These are phyloP conservation scores for Monarda citriodora DNA, from an alignment of 305 asterid species.

Conservation along the genomic window DNA sequence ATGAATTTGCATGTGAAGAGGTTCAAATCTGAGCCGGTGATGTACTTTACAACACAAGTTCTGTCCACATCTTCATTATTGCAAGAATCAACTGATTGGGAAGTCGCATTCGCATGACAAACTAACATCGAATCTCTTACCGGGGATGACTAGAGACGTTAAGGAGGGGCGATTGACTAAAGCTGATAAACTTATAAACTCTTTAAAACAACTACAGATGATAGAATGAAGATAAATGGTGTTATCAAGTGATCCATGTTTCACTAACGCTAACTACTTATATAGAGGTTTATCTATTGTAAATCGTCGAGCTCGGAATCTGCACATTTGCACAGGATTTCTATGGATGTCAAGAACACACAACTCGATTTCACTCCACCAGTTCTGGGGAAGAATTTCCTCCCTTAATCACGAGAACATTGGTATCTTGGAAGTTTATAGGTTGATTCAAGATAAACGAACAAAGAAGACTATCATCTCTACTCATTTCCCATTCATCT, in stretches of 20 bases:
- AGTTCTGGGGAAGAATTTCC: background rate
- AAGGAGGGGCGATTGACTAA: no score
- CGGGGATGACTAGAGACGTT: no score
- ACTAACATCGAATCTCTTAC: no score
- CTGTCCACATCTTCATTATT: background rate
- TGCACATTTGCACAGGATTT: conserved; percentile 16
- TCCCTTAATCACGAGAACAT: background rate
- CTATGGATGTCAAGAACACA: background rate
- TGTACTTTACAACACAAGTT: background rate
- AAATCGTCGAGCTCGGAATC: conserved; percentile 60
- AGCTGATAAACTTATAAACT: no score
- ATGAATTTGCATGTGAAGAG: no score
- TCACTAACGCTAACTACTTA: conserved; percentile 56
- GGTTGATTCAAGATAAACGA: background rate
- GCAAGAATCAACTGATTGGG: background rate
- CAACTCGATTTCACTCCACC: background rate
- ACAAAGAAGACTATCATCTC: no score
- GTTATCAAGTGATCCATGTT: conserved; percentile 14
- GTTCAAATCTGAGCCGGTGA: background rate
- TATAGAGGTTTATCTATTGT: conserved; percentile 95
- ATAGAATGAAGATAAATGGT: no score
- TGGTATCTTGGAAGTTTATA: background rate
- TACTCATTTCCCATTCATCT: background rate
- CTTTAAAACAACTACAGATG: no score
- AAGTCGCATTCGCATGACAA: background rate